Conservation (phyloP, 2,329 filamentous ascomycete genomes). For the Penicillium frequentans region DNA sequence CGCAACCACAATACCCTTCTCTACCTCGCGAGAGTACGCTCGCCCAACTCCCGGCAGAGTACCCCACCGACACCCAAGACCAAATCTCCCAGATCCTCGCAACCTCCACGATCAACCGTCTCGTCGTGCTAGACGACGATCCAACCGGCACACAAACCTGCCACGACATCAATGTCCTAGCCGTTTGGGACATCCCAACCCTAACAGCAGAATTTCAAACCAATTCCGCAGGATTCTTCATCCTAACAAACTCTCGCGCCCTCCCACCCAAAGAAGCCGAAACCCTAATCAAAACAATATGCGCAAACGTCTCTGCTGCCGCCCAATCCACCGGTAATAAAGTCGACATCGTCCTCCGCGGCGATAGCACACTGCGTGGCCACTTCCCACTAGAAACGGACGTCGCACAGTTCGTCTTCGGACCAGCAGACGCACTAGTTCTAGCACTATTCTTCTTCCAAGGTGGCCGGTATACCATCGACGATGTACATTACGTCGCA, state of each 20-base stretch:
- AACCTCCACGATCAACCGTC: conserved; percentile 27
- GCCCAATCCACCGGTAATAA: conserved; percentile 38
- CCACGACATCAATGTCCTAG: conserved; percentile 57
- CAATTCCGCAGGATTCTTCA: conserved; percentile 56
- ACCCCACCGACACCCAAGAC: conserved; percentile 29
- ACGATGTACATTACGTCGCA: conserved; percentile 60
- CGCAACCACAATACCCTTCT: conserved; percentile 20
- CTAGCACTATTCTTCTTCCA: conserved; percentile 61
- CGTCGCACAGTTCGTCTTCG: conserved; percentile 52
- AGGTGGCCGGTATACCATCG: conserved; percentile 58
- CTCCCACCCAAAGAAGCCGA: conserved; percentile 51
- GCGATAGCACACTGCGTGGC: conserved; percentile 58
- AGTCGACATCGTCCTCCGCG: conserved; percentile 58
- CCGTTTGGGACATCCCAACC: conserved; percentile 52
- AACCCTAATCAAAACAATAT: conserved; percentile 53
- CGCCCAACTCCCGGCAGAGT: conserved; percentile 29
- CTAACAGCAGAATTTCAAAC: conserved; percentile 48
- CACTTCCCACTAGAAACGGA: conserved; percentile 60
- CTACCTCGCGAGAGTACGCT: conserved; percentile 28
- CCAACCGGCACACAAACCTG: conserved; percentile 64
- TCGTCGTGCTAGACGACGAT: conserved; percentile 52
- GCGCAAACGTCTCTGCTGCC: conserved; percentile 49
- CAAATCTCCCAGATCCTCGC: conserved; percentile 31
- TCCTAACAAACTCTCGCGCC: conserved; percentile 61
- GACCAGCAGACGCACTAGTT: conserved; percentile 54